Percentiles rank a stretch among this genome's conserved stretches.
Evolutionary conservation across 768 basidiomycete species (phyloP).

Genomic region (Termitomyces sp.): DNA sequence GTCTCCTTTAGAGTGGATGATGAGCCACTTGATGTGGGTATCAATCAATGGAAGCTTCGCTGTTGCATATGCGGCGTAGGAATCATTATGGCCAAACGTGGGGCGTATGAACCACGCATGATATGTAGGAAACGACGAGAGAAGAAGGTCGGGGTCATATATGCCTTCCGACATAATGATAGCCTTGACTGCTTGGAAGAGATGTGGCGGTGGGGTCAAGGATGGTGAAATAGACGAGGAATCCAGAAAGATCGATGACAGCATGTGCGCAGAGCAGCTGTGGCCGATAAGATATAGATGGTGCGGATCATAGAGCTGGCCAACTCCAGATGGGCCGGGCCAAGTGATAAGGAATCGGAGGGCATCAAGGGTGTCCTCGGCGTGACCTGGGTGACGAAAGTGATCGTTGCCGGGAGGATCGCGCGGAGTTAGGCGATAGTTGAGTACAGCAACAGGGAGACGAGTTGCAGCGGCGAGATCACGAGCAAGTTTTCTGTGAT

Average conservation of each 20-base stretch:
- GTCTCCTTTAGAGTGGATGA: slow-evolving; percentile 74
- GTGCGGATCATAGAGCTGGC: slow-evolving; percentile 29
- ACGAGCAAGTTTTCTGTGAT: slow-evolving; percentile 50
- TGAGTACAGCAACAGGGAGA: slow-evolving; percentile 63
- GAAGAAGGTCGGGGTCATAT: slow-evolving; percentile 65
- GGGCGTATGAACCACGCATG: slow-evolving; percentile 61
- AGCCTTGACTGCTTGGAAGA: slow-evolving; percentile 43
- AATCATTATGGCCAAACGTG: slow-evolving; percentile 48
- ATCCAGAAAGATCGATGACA: slow-evolving; percentile 63
- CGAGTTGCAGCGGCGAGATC: slow-evolving; percentile 42
- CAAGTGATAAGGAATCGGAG: slow-evolving; percentile 52
- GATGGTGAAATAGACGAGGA: slow-evolving; percentile 33
- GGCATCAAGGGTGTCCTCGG: slow-evolving; percentile 57
- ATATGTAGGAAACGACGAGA: slow-evolving; percentile 63
- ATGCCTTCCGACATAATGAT: slow-evolving; percentile 72
- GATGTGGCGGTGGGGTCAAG: slow-evolving; percentile 37
- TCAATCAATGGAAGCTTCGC: slow-evolving; percentile 33
- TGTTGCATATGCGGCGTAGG: slow-evolving; percentile 46
- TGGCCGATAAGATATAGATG: slow-evolving; percentile 65
- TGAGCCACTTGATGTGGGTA: slow-evolving; percentile 49
- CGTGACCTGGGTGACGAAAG: slow-evolving; percentile 67
- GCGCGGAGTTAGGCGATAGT: slow-evolving; percentile 66
- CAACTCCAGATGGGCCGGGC: slow-evolving; percentile 26
- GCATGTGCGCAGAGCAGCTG: slow-evolving; percentile 81
- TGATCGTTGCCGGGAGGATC: slow-evolving; percentile 26